Conservation (phyloP, 2,329 filamentous ascomycete genomes). For the Scedosporium apiospermum region DNA sequence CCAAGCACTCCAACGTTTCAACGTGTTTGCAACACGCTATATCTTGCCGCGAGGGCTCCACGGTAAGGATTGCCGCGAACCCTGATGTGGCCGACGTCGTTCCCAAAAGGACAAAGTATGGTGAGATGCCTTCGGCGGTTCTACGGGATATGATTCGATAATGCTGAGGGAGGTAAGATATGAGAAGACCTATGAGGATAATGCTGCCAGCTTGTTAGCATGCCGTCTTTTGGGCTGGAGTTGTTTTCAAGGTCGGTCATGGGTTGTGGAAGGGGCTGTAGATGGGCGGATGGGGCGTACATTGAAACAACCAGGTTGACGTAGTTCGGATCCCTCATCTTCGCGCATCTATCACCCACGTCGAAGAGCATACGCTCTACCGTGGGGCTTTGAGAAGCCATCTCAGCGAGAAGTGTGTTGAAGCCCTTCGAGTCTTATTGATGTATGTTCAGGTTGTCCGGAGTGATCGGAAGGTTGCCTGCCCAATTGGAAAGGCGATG, state of each 20-base stretch:
- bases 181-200: slow-evolving; percentile 76
- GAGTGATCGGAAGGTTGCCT: not conserved
- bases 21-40: slow-evolving; percentile 80
- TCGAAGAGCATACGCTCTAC: slow-evolving; percentile 2
- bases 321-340: slow-evolving; percentile 10
- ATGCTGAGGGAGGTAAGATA: slow-evolving; percentile 94
- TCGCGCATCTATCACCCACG: slow-evolving; percentile 7
- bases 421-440: not conserved
- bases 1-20: slow-evolving; percentile 71
- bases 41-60: slow-evolving; percentile 74
- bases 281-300: slow-evolving; percentile 5
- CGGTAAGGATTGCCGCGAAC: slow-evolving; percentile 84
- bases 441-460: not conserved
- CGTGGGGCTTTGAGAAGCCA: not conserved
- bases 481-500: not conserved
- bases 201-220: slow-evolving; percentile 34
- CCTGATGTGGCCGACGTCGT: slow-evolving; percentile 80
- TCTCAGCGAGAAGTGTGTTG: not conserved
- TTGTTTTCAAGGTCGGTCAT: too few species aligned
- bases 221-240: too few species aligned
- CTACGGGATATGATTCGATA: slow-evolving; percentile 77
- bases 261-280: not conserved
- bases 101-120: slow-evolving; percentile 90
- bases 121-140: slow-evolving; percentile 89
- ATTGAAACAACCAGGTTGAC: slow-evolving; percentile 10